A percentile compares a stretch with the other conserved stretches of the same genome.
Conservation (phyloP, 768 basidiomycete genomes). For the Mycena galopus region DNA sequence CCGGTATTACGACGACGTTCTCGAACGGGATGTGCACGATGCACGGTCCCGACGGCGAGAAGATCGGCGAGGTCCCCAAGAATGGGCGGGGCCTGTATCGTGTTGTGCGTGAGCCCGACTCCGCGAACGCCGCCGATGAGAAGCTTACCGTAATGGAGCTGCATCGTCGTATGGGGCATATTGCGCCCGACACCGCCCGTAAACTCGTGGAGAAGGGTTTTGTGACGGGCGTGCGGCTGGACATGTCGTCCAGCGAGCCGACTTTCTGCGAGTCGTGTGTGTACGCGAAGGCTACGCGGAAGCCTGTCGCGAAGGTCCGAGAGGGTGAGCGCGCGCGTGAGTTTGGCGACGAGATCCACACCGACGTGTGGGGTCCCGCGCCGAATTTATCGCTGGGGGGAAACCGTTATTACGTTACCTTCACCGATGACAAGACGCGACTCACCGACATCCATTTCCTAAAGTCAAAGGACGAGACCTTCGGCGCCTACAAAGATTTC, state of each 20-base stretch:
- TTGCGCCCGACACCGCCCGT: too few relatives aligned
- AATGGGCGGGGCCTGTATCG: too few relatives aligned
- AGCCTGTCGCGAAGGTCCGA: conserved; percentile 31
- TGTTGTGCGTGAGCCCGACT: too few relatives aligned
- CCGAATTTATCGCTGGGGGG: conserved; percentile 25
- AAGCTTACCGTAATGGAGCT: too few relatives aligned
- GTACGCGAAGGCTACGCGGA: conserved; percentile 38
- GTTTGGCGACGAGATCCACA: conserved; percentile 41
- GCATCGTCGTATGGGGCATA: too few relatives aligned
- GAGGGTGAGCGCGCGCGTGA: conserved; percentile 18
- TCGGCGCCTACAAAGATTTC: conserved; percentile 19
- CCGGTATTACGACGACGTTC: too few relatives aligned
- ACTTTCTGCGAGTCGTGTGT: conserved; percentile 41
- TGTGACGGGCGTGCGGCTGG: too few relatives aligned
- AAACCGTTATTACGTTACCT: conserved; percentile 4
- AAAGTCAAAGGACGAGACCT: conserved; percentile 16
- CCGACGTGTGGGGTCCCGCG: conserved; percentile 45
- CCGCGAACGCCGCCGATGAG: too few relatives aligned
- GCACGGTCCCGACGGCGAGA: too few relatives aligned
- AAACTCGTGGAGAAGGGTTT: too few relatives aligned
- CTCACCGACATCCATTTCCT: conserved; percentile 10
- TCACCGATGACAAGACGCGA: neutral
- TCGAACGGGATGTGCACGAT: too few relatives aligned
- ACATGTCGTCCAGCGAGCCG: neutral
- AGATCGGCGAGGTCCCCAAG: too few relatives aligned